Conservation (phyloP, 1,284 basidiomycete genomes). For the Ustilago sp. region DNA sequence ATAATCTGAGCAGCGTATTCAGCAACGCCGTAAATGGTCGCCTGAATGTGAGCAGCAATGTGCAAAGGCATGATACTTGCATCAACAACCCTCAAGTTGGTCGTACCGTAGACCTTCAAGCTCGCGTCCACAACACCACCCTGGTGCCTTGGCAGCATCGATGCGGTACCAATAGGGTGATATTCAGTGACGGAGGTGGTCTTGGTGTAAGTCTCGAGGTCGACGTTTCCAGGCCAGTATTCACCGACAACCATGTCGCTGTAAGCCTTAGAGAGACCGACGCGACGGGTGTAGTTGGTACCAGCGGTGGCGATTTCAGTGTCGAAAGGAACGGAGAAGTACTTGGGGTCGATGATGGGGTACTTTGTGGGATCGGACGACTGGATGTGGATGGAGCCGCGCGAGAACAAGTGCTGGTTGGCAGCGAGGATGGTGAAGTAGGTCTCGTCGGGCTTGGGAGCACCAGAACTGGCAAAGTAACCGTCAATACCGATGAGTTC, state of each 20-base stretch:
- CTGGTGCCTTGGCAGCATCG: constrained; percentile 76
- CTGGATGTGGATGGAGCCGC: constrained; percentile 73
- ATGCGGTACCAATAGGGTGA: constrained; percentile 75
- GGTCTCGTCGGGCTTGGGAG: constrained; percentile 51
- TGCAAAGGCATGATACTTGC: constrained; percentile 67
- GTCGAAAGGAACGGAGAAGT: constrained; percentile 69
- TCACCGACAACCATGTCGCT: constrained; percentile 50
- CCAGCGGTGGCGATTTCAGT: constrained; percentile 56
- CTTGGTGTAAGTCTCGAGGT: constrained; percentile 67
- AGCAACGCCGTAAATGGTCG: constrained; percentile 64
- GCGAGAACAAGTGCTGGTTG: constrained; percentile 77
- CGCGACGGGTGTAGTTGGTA: constrained; percentile 59
- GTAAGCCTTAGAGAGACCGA: constrained; percentile 52
- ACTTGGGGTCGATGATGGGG: constrained; percentile 77
- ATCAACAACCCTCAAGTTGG: constrained; percentile 74
- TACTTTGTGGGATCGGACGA: constrained; percentile 74
- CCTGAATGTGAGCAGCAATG: constrained; percentile 74
- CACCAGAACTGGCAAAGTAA: constrained; percentile 61
- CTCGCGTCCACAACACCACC: constrained; percentile 78
- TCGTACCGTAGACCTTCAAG: constrained; percentile 76
- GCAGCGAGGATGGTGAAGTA: constrained; percentile 66
- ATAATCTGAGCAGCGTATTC: constrained; percentile 70
- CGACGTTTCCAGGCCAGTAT: constrained; percentile 56
- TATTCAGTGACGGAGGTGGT: constrained; percentile 65
- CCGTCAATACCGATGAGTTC: constrained; percentile 65